A percentile compares a stretch with the other conserved stretches of the same genome.
phyloP scores from a whole-genome alignment of 2,329 filamentous ascomycete genomes.

The Alternaria solani region DNA sequence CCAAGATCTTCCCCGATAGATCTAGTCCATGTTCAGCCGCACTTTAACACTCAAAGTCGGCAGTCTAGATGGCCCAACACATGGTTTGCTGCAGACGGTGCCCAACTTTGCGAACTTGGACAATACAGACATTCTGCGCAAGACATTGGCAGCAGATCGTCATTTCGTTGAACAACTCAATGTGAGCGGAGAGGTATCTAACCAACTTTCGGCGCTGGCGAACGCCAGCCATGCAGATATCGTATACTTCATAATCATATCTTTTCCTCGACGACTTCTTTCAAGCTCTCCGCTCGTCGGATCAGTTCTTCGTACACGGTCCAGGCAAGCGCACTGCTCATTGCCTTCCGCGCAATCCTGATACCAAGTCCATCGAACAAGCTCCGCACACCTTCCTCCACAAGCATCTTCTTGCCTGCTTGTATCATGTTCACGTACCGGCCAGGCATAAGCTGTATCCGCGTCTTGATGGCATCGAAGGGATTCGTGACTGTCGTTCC shows the following conservation, averaged over 20 bases:
- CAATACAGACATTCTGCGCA: not conserved
- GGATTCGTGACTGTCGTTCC: slow-evolving; percentile 94
- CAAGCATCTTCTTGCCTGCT: slow-evolving; percentile 78
- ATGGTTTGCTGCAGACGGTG: not conserved
- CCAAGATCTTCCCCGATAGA: not conserved
- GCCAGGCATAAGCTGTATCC: slow-evolving; percentile 86
- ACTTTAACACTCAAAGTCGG: slow-evolving; percentile 4
- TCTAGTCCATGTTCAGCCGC: slow-evolving; percentile 12
- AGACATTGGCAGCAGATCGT: not conserved
- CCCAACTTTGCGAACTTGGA: not conserved
- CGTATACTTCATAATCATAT: slow-evolving; percentile 24
- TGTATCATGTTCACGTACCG: slow-evolving; percentile 84
- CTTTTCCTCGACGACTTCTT: slow-evolving; percentile 38
- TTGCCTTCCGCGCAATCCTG: slow-evolving; percentile 87
- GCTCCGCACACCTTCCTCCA: slow-evolving; percentile 79
- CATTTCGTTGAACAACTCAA: slow-evolving; percentile 1
- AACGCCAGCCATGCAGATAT: slow-evolving; percentile 17
- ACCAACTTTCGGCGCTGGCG: not conserved
- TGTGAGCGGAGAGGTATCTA: slow-evolving; percentile 19
- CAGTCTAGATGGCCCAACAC: not conserved
- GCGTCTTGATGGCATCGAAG: slow-evolving; percentile 95
- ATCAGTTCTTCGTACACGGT: slow-evolving; percentile 96
- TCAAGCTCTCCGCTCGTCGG: slow-evolving; percentile 68
- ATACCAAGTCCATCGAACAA: slow-evolving; percentile 87
- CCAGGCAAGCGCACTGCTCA: slow-evolving; percentile 96